Evolutionary conservation across 345 rosid genomes (phyloP), one percentile per base, ranked within the genome.

Genomic region (Arabidopsis suecica): DNA sequence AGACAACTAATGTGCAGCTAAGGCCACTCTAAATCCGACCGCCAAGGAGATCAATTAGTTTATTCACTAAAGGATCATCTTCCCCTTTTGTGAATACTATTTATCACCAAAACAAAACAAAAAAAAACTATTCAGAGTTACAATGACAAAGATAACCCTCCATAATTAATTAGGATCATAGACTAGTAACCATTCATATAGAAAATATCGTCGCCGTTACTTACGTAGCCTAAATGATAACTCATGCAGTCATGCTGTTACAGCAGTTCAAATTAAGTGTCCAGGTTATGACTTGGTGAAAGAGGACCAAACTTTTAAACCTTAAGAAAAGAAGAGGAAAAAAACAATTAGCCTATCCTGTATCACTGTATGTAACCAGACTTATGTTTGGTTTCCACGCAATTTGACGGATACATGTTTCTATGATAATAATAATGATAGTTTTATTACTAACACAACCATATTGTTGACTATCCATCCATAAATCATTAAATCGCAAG

Each of bases 1-100:
- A 50, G 80, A 77, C 76, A 71, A 71, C 61, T 71, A 77, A 71
- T 71, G 30, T 64, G 60, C 72, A 77, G 61, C 76, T 48, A 77
- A 64, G 76, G 50, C 76, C 55, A 56, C 32, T 61, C n/a, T 32
- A 16, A 34, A 77, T 37, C 22, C 75, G 71, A 69, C 75, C 71
- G 75, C 55, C 80, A 36, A 6, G 41, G 75, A 45, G 44, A 76
- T 41, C 53, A 69, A 34, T 54, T 69, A 61, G 22, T 69, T 69
- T 76, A 61, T 42, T 61, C 68, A 63, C 59, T 40, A 23, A 54
- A 61, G 14, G 59, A 44, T 54, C 10, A 34, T 22, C 0, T 41
- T 42, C 23, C 28, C 40, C 12, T 61, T 42, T 61, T 41, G 30
- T 32, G 2, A 48, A 75, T 40, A 57, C 54, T 28, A 28, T 28